phyloP scores from a whole-genome alignment of 768 basidiomycete genomes.

The Termitomyces sp. region DNA sequence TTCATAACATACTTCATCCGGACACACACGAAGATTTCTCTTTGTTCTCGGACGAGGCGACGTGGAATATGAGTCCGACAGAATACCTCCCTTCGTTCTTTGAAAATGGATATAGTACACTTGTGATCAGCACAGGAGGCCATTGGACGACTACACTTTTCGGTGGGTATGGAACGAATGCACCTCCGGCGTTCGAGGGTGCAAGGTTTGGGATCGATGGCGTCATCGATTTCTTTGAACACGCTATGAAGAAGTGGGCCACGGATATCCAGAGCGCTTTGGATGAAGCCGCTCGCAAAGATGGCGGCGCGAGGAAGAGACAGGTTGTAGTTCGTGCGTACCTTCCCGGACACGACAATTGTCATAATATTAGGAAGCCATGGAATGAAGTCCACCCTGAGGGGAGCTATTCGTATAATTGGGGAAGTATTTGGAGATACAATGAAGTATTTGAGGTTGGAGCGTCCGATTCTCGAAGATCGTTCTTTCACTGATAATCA shows the following conservation, averaged over 20 bases:
- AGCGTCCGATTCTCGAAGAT: not conserved
- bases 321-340: conserved; percentile 57
- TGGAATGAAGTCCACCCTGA: conserved; percentile 39
- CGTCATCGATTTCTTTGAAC: conserved; percentile 51
- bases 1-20: conserved; percentile 35
- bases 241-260: conserved; percentile 55
- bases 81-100: conserved; percentile 51
- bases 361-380: conserved; percentile 43
- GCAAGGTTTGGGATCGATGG: conserved; percentile 45
- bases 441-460: conserved; percentile 56
- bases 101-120: conserved; percentile 49
- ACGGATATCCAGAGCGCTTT: conserved; percentile 41
- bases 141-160: conserved; percentile 65
- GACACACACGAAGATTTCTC: conserved; percentile 20
- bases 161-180: conserved; percentile 19
- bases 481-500: conserved; percentile 1
- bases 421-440: conserved; percentile 53
- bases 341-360: conserved; percentile 61
- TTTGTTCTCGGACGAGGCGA: conserved; percentile 51
- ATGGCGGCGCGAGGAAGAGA: conserved; percentile 17
- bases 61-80: conserved; percentile 46
- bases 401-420: conserved; percentile 53
- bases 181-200: conserved; percentile 5
- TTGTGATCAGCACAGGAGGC: conserved; percentile 59
- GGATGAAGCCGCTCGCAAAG: conserved; percentile 22